Conservation (phyloP, 768 basidiomycete species). For the Pulveroboletus sp. region DNA sequence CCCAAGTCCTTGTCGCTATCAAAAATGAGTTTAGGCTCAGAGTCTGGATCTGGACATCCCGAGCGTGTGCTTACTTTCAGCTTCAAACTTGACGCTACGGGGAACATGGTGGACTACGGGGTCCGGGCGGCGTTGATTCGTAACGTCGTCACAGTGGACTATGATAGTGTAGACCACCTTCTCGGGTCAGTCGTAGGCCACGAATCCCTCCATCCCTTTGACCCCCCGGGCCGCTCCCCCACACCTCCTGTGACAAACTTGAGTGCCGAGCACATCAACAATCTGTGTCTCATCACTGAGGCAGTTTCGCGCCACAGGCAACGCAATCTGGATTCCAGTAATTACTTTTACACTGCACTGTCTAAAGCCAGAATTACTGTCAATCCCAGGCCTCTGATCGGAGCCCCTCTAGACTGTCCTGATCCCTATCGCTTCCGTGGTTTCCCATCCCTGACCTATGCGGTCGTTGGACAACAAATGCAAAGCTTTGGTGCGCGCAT, state of each 20-base stretch:
- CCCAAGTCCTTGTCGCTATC: conserved; percentile 51
- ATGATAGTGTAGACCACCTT: conserved; percentile 58
- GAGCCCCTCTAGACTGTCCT: conserved; percentile 27
- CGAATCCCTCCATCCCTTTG: conserved; percentile 22
- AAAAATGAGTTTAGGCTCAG: conserved; percentile 45
- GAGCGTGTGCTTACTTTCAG: conserved; percentile 80
- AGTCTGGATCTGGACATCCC: conserved; percentile 25
- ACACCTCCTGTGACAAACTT: conserved; percentile 4
- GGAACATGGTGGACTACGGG: conserved; percentile 64
- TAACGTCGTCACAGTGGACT: conserved; percentile 60
- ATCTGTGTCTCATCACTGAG: conserved; percentile 31
- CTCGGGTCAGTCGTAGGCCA: conserved; percentile 30
- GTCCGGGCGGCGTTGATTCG: conserved; percentile 71
- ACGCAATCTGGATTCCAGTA: conserved; percentile 16
- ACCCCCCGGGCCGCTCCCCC: background rate
- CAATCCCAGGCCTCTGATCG: conserved; percentile 26
- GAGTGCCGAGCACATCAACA: conserved; percentile 18
- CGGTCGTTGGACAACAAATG: conserved; percentile 28
- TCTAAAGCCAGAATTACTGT: conserved; percentile 27
- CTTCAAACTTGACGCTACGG: conserved; percentile 53
- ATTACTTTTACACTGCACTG: conserved; percentile 24
- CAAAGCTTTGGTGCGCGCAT: conserved; percentile 41
- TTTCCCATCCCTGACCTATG: conserved; percentile 49
- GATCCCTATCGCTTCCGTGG: conserved; percentile 38
- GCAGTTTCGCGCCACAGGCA: conserved; percentile 24